A percentile compares a stretch with the other conserved stretches of the same genome.
Evolutionary conservation across 441 rosid genomes (phyloP).

Genomic region (Jatropha multifida): DNA sequence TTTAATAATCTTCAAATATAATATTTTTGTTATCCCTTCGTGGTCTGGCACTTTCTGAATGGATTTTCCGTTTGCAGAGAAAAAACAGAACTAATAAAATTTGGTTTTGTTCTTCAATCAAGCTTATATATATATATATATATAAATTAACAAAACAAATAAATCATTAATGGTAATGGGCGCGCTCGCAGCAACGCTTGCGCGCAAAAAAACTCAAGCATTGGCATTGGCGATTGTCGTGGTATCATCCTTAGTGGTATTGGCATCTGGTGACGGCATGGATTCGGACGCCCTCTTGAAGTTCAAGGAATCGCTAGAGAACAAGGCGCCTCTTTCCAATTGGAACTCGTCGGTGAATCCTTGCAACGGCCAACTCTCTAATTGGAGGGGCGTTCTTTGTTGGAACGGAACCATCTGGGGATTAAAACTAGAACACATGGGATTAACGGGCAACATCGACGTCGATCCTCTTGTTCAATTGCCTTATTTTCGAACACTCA

Average conservation of each 20-base stretch:
- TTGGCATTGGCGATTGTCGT: conserved; percentile 6
- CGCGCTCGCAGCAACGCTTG: conserved; percentile 57
- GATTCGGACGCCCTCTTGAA: conserved; percentile 52
- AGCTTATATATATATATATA: too few species aligned
- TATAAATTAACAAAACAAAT: not conserved
- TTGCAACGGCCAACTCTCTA: conserved; percentile 38
- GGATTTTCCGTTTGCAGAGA: too few species aligned
- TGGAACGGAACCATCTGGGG: conserved; percentile 49
- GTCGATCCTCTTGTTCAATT: conserved; percentile 48
- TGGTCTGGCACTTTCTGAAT: too few species aligned
- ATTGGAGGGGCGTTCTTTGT: conserved; percentile 76
- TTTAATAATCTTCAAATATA: too few species aligned
- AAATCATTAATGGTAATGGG: conserved; percentile 41
- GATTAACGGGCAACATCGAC: conserved; percentile 50
- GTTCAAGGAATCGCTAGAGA: conserved; percentile 50
- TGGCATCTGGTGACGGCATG: conserved; percentile 22
- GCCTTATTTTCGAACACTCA: conserved; percentile 52
- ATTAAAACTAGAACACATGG: conserved; percentile 67
- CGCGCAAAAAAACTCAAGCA: conserved; percentile 37
- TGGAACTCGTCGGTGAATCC: conserved; percentile 56
- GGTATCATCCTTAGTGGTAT: conserved; percentile 18
- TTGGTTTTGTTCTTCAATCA: too few species aligned
- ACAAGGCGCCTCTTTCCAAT: conserved; percentile 34
- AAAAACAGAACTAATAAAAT: too few species aligned
- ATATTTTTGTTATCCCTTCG: too few species aligned